Conservation (phyloP, 176 grass and related monocot genomes). For the Bromus sterilis region DNA sequence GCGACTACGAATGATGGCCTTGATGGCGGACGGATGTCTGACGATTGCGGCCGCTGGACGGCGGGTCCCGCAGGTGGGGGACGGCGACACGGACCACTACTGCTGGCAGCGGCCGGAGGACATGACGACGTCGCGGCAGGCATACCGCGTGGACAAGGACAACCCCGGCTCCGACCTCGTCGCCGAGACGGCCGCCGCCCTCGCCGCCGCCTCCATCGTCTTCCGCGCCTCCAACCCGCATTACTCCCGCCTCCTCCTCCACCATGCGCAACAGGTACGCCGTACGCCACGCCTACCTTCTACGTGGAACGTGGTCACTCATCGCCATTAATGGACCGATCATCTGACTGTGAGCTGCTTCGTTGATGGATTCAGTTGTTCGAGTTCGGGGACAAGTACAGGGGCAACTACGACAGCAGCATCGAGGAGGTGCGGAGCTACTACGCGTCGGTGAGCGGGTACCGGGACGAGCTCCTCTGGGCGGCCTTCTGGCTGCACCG, state of each 20-base stretch:
- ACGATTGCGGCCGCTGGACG: background rate
- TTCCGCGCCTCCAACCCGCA: slow-evolving; percentile 63
- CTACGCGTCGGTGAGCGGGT: slow-evolving; percentile 90
- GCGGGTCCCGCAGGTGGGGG: slow-evolving; percentile 46
- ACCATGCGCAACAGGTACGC: slow-evolving; percentile 66
- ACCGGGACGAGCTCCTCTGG: slow-evolving; percentile 95
- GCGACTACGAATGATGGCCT: background rate
- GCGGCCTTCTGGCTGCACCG: slow-evolving; percentile 97
- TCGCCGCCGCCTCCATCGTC: slow-evolving; percentile 74
- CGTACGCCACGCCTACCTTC: no score
- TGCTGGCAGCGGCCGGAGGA: slow-evolving; percentile 96
- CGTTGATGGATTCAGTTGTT: slow-evolving; percentile 58
- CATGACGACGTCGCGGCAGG: slow-evolving; percentile 90
- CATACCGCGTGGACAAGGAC: slow-evolving; percentile 72
- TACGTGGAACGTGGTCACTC: background rate
- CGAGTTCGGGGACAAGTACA: slow-evolving; percentile 63
- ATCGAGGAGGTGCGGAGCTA: slow-evolving; percentile 63
- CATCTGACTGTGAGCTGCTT: background rate
- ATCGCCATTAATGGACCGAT: background rate
- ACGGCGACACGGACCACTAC: slow-evolving; percentile 93
- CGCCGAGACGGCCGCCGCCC: slow-evolving; percentile 77
- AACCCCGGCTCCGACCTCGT: slow-evolving; percentile 83
- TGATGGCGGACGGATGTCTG: background rate
- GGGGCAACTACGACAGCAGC: slow-evolving; percentile 66
- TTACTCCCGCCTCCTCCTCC: slow-evolving; percentile 65